Evolutionary conservation across 164 flowering plant genomes (phyloP).

Genomic region (Chimonanthus praecox): DNA sequence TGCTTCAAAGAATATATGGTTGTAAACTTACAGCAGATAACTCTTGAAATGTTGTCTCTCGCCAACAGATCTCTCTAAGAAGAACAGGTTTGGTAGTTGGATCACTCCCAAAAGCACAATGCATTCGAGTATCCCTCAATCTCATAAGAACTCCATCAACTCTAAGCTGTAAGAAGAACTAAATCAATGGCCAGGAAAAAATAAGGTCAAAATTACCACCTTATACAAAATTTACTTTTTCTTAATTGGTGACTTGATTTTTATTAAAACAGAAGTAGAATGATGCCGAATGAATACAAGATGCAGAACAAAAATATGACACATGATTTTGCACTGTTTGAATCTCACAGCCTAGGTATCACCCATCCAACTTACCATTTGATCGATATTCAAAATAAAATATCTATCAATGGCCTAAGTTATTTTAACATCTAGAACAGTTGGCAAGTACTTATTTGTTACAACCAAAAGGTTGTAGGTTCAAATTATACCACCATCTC

Average conservation of each 20-base stretch:
- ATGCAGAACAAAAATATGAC: too few species aligned
- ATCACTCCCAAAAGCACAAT: conserved; percentile 49
- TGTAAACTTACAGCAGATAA: conserved; percentile 56
- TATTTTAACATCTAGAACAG: too few species aligned
- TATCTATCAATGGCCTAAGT: too few species aligned
- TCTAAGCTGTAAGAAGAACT: conserved; percentile 58
- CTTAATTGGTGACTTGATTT: too few species aligned
- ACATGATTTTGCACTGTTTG: too few species aligned
- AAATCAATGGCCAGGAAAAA: conserved; percentile 4
- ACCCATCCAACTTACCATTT: too few species aligned
- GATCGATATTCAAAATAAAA: too few species aligned
- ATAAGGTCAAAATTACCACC: background rate
- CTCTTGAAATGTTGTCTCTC: conserved; percentile 74
- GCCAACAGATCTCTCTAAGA: conserved; percentile 91
- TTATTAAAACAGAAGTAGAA: background rate
- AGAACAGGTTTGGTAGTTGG: conserved; percentile 29
- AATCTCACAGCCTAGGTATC: too few species aligned
- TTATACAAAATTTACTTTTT: background rate
- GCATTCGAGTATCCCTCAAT: conserved; percentile 85
- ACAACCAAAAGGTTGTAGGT: too few species aligned
- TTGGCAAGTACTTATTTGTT: too few species aligned
- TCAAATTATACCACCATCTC: too few species aligned
- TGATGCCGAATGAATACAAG: too few species aligned
- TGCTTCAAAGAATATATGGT: conserved; percentile 1
- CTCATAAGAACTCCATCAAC: conserved; percentile 98